A percentile compares a stretch with the other conserved stretches of the same genome.
These are phyloP conservation scores for Trichocladium uniseriatum DNA, from an alignment of 495 filamentous ascomycete species.

Conservation along the genomic window DNA sequence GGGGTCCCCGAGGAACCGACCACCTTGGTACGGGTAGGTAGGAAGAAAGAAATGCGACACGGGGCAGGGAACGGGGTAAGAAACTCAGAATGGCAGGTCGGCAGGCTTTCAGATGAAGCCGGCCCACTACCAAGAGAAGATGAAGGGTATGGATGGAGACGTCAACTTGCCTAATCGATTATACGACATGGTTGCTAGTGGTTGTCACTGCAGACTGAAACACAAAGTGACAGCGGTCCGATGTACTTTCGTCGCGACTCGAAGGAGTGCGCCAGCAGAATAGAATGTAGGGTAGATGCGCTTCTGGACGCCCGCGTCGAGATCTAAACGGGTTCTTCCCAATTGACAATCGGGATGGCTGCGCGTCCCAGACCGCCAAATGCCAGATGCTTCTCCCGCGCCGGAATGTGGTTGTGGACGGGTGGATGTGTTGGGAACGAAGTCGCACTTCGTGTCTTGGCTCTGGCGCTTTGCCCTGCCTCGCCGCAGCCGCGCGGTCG, in stretches of 20 bases:
- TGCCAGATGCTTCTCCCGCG: neutral
- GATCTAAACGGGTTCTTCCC: neutral
- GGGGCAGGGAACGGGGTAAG: conserved; percentile 9
- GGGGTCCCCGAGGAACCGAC: conserved; percentile 1
- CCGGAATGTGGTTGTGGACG: neutral
- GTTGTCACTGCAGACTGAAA: conserved; percentile 9
- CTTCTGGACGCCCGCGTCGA: neutral
- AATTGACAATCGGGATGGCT: neutral
- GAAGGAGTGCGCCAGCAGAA: conserved; percentile 3
- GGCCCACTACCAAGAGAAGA: neutral
- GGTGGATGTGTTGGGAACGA: neutral
- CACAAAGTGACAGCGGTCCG: neutral
- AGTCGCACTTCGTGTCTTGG: neutral
- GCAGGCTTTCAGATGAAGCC: neutral
- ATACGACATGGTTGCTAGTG: conserved; percentile 48
- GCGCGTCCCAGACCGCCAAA: conserved; percentile 2
- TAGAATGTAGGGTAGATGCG: too few species aligned
- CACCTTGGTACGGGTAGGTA: conserved; percentile 12
- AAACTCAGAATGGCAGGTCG: conserved; percentile 2
- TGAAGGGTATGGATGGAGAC: conserved; percentile 8
- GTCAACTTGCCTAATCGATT: conserved; percentile 59
- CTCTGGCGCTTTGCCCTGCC: neutral
- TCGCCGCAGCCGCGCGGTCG: conserved; percentile 7
- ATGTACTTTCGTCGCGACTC: too few species aligned
- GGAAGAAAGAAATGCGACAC: conserved; percentile 11